Evolutionary conservation across 768 basidiomycete genomes (phyloP).

Genomic region (Termitomyces heimii): DNA sequence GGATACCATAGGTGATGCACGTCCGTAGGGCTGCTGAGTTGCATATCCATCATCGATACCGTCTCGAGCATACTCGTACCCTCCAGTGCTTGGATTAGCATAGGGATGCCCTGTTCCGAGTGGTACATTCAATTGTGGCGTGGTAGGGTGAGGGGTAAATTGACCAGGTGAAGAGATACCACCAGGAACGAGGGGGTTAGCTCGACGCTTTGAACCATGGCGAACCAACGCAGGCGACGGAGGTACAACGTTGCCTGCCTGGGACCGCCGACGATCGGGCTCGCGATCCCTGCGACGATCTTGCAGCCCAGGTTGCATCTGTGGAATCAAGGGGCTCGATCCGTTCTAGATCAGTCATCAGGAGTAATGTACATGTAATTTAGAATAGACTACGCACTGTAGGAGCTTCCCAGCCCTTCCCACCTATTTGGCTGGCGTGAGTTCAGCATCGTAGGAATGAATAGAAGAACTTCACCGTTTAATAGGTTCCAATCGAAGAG

Average conservation of each 20-base stretch:
- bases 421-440: constrained; percentile 42
- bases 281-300: constrained; percentile 62
- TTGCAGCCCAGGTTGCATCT: constrained; percentile 47
- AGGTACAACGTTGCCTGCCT: constrained; percentile 52
- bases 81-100: constrained; percentile 50
- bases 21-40: constrained; percentile 55
- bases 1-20: constrained; percentile 78
- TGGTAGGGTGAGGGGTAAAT: constrained; percentile 64
- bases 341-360: constrained; percentile 29
- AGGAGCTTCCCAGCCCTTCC: constrained; percentile 91
- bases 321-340: constrained; percentile 59
- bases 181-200: constrained; percentile 53
- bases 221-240: constrained; percentile 79
- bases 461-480: constrained; percentile 48
- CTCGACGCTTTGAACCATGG: constrained; percentile 66
- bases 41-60: constrained; percentile 53
- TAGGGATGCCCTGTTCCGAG: constrained; percentile 62
- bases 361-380: not conserved
- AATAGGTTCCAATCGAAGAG: constrained; percentile 95
- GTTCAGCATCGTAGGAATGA: not conserved
- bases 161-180: constrained; percentile 42
- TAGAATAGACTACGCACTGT: constrained; percentile 40
- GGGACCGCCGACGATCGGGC: constrained; percentile 56
- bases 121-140: constrained; percentile 71
- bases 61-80: constrained; percentile 49